Evolutionary conservation across 2,329 filamentous ascomycete species (phyloP).

Genomic region (Cladorrhinum sp.): DNA sequence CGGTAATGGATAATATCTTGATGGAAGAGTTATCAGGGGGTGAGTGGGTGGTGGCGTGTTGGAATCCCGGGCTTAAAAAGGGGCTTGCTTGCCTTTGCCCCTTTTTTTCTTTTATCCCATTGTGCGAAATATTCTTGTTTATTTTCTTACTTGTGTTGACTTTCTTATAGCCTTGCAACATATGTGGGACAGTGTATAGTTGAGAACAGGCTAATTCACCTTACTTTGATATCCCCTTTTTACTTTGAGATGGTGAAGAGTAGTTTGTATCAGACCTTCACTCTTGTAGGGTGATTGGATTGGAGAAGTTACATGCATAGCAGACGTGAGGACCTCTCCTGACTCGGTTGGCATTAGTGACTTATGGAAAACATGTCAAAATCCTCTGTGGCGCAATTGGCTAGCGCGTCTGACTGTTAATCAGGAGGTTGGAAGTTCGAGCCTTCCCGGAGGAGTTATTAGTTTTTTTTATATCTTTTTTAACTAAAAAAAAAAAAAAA

Average conservation of each 20-base stretch:
- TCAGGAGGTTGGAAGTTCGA: slow-evolving; percentile 30
- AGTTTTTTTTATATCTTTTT: slow-evolving; percentile 3
- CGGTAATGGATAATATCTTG: neutral
- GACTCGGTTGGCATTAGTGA: neutral
- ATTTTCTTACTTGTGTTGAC: neutral
- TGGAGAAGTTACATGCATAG: no score
- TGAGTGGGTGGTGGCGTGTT: neutral
- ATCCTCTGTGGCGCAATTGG: slow-evolving; percentile 47
- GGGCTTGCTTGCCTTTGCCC: neutral
- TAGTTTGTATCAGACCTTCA: neutral
- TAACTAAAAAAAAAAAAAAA: no score
- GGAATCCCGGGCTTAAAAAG: neutral
- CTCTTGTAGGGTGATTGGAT: no score
- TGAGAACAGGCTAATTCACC: neutral
- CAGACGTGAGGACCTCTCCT: neutral
- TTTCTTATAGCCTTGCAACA: neutral
- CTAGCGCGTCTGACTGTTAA: slow-evolving; percentile 60
- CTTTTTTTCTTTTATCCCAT: neutral
- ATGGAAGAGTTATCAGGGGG: neutral
- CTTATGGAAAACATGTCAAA: neutral
- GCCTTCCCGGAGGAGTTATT: slow-evolving; percentile 23
- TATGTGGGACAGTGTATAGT: neutral
- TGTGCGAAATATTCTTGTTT: neutral
- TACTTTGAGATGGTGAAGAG: neutral
- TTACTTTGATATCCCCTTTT: neutral